These are phyloP conservation scores for Amanita subjunquillea DNA, from an alignment of 768 basidiomycete species.

Conservation along the genomic window DNA sequence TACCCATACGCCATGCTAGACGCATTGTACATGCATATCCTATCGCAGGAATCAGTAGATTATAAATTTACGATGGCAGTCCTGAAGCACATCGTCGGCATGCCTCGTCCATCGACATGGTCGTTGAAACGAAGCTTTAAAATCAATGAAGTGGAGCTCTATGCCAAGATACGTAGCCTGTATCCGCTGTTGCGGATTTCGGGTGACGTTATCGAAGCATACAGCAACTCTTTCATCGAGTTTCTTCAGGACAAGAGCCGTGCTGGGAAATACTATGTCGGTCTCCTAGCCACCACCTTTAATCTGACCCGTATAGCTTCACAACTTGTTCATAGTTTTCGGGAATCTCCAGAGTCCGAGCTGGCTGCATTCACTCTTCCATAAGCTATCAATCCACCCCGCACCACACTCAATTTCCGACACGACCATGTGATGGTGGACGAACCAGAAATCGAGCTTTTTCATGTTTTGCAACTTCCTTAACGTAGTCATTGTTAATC, in stretches of 20 bases:
- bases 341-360: too few species aligned
- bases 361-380: too few species aligned
- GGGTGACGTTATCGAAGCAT: neutral
- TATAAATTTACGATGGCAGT: neutral
- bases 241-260: neutral
- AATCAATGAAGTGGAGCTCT: neutral
- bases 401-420: too few species aligned
- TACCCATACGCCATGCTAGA: neutral
- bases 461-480: too few species aligned
- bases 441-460: too few species aligned
- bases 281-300: too few species aligned
- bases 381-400: too few species aligned
- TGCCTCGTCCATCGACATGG: neutral
- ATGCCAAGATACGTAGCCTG: neutral
- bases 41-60: neutral
- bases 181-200: neutral
- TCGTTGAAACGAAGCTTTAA: neutral
- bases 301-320: too few species aligned
- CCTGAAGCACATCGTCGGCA: neutral
- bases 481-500: too few species aligned
- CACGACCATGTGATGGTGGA: too few species aligned
- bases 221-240: neutral
- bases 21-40: neutral
- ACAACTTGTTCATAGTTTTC: too few species aligned
- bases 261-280: neutral